Percentiles rank a stretch among this genome's conserved stretches.
These are phyloP conservation scores for Neopestalotiopsis sp. DNA, from an alignment of 2,329 filamentous ascomycete genomes.

Conservation along the genomic window DNA sequence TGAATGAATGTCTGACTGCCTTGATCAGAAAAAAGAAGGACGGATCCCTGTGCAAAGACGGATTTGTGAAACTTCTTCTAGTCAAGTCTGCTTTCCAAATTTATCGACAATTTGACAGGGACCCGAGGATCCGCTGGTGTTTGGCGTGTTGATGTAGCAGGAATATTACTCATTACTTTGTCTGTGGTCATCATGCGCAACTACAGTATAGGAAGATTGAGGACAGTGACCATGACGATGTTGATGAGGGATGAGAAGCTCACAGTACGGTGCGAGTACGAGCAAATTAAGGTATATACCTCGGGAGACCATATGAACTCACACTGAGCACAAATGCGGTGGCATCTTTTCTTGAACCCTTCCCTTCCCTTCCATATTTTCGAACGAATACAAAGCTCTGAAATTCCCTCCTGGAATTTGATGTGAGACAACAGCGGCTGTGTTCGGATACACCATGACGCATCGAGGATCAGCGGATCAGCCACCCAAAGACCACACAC, in stretches of 20 bases:
- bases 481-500: background rate
- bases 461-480: slow-evolving; percentile 13
- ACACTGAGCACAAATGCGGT: background rate
- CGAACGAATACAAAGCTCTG: background rate
- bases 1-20: background rate
- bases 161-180: background rate
- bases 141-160: background rate
- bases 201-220: no score
- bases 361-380: background rate
- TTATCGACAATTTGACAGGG: slow-evolving; percentile 1
- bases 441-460: slow-evolving; percentile 5
- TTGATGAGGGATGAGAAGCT: no score
- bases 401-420: slow-evolving; percentile 9
- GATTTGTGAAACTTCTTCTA: background rate
- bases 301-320: background rate
- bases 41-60: background rate
- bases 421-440: slow-evolving; percentile 18
- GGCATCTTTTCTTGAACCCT: background rate
- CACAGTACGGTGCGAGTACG: background rate
- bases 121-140: background rate
- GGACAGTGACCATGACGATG: no score
- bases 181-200: background rate
- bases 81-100: slow-evolving; percentile 2
- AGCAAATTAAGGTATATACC: background rate
- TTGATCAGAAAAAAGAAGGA: background rate